Base-by-base conservation (phyloP, 495 filamentous ascomycete species). In the Beverwykella pulmonaria region DNA sequence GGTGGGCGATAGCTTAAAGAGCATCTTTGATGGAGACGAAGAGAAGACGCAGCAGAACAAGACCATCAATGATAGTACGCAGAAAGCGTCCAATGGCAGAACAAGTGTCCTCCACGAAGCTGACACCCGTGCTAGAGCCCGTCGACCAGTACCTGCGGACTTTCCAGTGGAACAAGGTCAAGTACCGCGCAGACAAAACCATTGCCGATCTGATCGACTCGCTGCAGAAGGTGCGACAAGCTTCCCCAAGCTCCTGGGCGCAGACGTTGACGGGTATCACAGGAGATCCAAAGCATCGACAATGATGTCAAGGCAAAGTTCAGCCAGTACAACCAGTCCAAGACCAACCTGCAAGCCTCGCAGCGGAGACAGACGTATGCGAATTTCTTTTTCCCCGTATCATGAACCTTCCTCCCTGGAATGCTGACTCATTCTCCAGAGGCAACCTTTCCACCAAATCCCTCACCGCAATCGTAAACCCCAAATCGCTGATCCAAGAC, bases 121-220 rank as follows among this genome's bases (percentile, higher is more conserved):
- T 71, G 22, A 71, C 47, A 12, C 32, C 39, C n/a, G 9, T n/a
- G 30, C 1, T 30, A 97, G 93, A 96, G 74, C 93, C 94, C 36
- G 92, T 91, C 55, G 94, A 96, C 71, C 89, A 93, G 71, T 98
- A 98, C 75, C 81, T 98, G 36, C 86, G 88, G 71, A 85, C 86
- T 9, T 98, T 97, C 78, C 82, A 83, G 57, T 98, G 94, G 94
- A 97, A 98, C 77, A 97, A 93, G 76, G 89, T 93, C 75, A 93
- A 96, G 77, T 98, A 98, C 75, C 87, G 93, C 56, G 90, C 90
- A 57, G 94, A 98, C 75, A 93, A 89, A 75, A 83, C 94, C 30
- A 80, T 98, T 53, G 84, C 86, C 23, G 92, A 97, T 69, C 77
- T 97, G 55, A 88, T 96, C 57, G 90, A 92, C 75, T 85, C 86